Percentiles rank a stretch among this genome's conserved stretches.
phyloP scores from a whole-genome alignment of 768 basidiomycete genomes.

The Lepiota brunneoincarnata region DNA sequence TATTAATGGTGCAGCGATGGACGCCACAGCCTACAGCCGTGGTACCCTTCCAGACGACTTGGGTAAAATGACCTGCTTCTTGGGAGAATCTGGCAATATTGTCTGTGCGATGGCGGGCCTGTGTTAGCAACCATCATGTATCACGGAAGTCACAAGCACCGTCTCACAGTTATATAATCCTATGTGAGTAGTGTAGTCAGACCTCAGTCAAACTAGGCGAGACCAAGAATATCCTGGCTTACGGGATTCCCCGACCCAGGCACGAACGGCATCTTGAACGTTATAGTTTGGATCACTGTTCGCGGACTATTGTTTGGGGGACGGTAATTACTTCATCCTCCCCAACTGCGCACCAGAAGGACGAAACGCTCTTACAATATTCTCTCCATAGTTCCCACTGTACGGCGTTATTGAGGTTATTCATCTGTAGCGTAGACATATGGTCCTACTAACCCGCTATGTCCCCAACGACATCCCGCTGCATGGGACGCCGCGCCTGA shows the following conservation, averaged over 20 bases:
- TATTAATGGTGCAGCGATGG: slow-evolving; percentile 31
- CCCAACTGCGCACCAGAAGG: background rate
- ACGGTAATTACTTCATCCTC: background rate
- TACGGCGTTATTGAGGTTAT: background rate
- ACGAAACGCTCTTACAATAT: slow-evolving; percentile 17
- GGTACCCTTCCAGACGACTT: slow-evolving; percentile 54
- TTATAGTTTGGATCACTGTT: slow-evolving; percentile 16
- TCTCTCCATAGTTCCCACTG: slow-evolving; percentile 25
- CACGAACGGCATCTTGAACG: slow-evolving; percentile 17
- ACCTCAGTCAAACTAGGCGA: background rate
- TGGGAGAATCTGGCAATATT: slow-evolving; percentile 24
- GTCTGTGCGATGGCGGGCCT: slow-evolving; percentile 13
- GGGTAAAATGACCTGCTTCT: slow-evolving; percentile 29
- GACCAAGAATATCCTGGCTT: slow-evolving; percentile 1
- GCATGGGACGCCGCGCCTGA: slow-evolving; percentile 2
- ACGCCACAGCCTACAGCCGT: slow-evolving; percentile 47
- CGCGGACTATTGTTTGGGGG: slow-evolving; percentile 14
- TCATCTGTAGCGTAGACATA: background rate
- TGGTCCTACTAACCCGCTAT: slow-evolving; percentile 2
- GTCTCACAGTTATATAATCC: slow-evolving; percentile 23
- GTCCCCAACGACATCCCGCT: background rate
- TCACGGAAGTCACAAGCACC: background rate
- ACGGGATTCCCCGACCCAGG: slow-evolving; percentile 29
- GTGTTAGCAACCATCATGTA: background rate
- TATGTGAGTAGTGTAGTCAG: background rate